Evolutionary conservation across 495 filamentous ascomycete genomes (phyloP).

Genomic region (Penicillium riverlandense): DNA sequence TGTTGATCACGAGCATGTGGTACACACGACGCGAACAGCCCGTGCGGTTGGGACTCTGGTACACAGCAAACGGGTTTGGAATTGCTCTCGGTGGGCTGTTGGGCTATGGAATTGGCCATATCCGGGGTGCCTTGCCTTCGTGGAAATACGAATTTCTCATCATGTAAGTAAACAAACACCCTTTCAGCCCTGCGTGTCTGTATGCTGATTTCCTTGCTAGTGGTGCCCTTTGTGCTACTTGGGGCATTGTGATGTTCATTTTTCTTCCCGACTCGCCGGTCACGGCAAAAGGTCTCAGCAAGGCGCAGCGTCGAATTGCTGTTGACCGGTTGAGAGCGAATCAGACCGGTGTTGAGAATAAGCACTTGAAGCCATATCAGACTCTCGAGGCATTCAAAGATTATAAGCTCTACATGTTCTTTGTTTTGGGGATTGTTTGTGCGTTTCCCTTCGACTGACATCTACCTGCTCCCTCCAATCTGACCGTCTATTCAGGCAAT

Average conservation of each 20-base stretch:
- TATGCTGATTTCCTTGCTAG: background rate
- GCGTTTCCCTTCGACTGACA: background rate
- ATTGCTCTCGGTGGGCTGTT: conserved; percentile 53
- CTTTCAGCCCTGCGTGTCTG: background rate
- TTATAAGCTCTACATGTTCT: conserved; percentile 57
- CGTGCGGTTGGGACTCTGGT: conserved; percentile 52
- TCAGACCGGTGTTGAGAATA: conserved; percentile 61
- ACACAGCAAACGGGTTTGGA: conserved; percentile 51
- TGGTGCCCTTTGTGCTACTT: conserved; percentile 48
- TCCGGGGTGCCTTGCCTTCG: conserved; percentile 43
- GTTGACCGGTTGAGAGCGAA: conserved; percentile 53
- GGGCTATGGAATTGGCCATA: conserved; percentile 52
- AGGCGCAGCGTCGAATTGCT: conserved; percentile 50
- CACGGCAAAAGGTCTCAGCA: conserved; percentile 49
- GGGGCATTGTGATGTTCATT: conserved; percentile 51
- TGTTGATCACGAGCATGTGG: conserved; percentile 38
- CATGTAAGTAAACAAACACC: conserved; percentile 20
- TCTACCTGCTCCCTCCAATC: background rate
- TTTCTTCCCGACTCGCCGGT: conserved; percentile 59
- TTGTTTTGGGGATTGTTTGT: conserved; percentile 45
- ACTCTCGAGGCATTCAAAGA: conserved; percentile 51
- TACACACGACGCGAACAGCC: conserved; percentile 52
- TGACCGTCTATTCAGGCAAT: conserved; percentile 20
- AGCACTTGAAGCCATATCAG: conserved; percentile 52
- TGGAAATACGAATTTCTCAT: conserved; percentile 53